Base-by-base conservation (phyloP, 352 stramenopile species). In the Globisporangium viniferum region DNA sequence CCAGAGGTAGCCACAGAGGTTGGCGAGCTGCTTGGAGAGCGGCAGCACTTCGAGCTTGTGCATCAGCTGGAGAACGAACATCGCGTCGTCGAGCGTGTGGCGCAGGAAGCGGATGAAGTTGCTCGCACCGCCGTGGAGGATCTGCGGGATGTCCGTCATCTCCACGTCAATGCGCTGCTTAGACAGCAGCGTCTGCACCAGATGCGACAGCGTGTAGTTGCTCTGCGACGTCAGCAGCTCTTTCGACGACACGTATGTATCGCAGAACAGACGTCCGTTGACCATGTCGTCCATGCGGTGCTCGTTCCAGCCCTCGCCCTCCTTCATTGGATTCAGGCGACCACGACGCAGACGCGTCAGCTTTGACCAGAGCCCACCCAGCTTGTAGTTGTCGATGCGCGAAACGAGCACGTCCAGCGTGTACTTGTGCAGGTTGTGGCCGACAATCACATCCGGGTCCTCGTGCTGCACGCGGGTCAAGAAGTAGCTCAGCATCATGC, bases 401-500 rank as follows among this genome's bases (percentile, higher is more conserved):
- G 82, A 95, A 20, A 99, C 89, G 6, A 99, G 80, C n/a, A 99
- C 83, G 73, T 99, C 96, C 39, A 99, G 86, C 22, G 98, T 96
- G 73, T 99, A 99, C 51, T 98, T 98, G 81, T 98, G 95, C 56
- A 99, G 87, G 77, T 99, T 99, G 86, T 99, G 98, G 12, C 96
- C 98, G 15, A 99, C 92, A 35, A 99, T 88, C 8, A 99, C 89
- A 72, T 99, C 98, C 5, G 98, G 98, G 78, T 99, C 98, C 86
- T 98, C 97, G 36, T 73, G 79, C 60, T 98, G 93, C 44, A 99
- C 80, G 66, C 97, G 92, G 31, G 86, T 92, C 59, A 96, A 69
- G 58, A 96, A 94, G 68, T 93, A 96, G 67, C 81, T 94, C 29
- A 96, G 78, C 77, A 96, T 79, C 49, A 91, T 84, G 68, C 88